These are phyloP conservation scores for Metarhizium humberi DNA, from an alignment of 2,329 filamentous ascomycete genomes.

Conservation along the genomic window DNA sequence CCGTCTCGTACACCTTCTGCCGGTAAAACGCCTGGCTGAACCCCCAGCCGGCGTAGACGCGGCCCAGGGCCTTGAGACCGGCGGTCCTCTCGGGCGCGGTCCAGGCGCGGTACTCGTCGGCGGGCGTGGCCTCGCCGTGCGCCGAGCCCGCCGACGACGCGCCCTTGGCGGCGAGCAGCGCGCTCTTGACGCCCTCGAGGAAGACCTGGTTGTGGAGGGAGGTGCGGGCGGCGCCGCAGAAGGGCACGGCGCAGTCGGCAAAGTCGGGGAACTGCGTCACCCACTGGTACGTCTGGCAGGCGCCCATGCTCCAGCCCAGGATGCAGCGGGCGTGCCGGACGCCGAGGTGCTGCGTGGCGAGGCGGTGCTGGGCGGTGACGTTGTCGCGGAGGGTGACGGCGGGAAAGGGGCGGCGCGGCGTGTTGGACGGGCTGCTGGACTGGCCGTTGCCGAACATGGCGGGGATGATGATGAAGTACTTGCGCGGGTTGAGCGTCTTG, in stretches of 20 bases:
- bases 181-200: constrained; percentile 42
- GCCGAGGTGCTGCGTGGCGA: constrained; percentile 30
- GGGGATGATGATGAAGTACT: constrained; percentile 40
- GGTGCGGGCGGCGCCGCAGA: constrained; percentile 41
- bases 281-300: constrained; percentile 44
- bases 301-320: constrained; percentile 49
- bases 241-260: constrained; percentile 32
- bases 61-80: constrained; percentile 58
- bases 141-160: constrained; percentile 40
- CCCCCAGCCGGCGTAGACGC: constrained; percentile 74
- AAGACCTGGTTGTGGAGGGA: constrained; percentile 44
- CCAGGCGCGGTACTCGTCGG: constrained; percentile 15
- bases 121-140: constrained; percentile 17
- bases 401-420: constrained; percentile 29
- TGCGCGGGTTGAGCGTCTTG: constrained; percentile 51
- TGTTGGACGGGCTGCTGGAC: constrained; percentile 43
- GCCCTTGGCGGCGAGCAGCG: constrained; percentile 30
- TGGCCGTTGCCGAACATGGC: constrained; percentile 45
- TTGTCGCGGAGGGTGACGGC: constrained; percentile 38
- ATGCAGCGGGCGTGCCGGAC: constrained; percentile 35
- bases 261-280: constrained; percentile 38
- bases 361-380: constrained; percentile 36
- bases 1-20: constrained; percentile 55
- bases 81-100: constrained; percentile 30
- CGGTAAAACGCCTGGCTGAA: constrained; percentile 74